Evolutionary conservation across 73 alveolate genomes (phyloP), one percentile per base, ranked within the genome.

Genomic region (Paramecium tetraurelia): DNA sequence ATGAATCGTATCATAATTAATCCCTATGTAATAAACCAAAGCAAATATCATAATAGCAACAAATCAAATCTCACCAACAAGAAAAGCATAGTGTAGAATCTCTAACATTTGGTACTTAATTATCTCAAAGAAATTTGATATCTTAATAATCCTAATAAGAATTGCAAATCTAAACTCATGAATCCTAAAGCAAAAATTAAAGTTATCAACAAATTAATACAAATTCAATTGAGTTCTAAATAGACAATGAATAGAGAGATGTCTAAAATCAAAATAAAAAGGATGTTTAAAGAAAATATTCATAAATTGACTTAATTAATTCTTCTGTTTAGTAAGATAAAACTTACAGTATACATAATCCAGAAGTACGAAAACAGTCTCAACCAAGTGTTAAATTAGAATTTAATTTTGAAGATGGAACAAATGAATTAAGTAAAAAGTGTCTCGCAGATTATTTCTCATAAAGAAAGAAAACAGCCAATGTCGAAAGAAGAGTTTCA

Each of bases 351-450:
- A 36, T 35, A 3, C 16, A 72, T 72, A 72, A 72, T 33, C 16
- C 14, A 36, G 59, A 40, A 2, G n/a, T 72, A 38, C 53, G 59
- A 4, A 72, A 40, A 16, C 40, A 72, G 12, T 36, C 59, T 35
- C 16, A 80, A 29, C 90, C 90, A 24, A 80, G 90, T 22, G 77
- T 80, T 10, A 80, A 48, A 44, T 43, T 80, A 21, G 90, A 80
- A 41, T 40, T 80, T 11, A 41, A 80, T 48, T 80, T 48, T 11
- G 75, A 46, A 24, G 76, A 41, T 27, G 84, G 27, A 31, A 31
- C 16, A 63, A 31, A 27, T 14, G 31, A 80, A 44, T 80, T 12
- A 36, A 68, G 22, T 11, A 35, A 72, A 72, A 72, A 36, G 7
- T 24, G 41, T 43, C 72, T 80, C 5, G 90, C 90, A 11, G 90